Conservation (phyloP, 2,329 filamentous ascomycete genomes). For the Rhinocladiella similis region DNA sequence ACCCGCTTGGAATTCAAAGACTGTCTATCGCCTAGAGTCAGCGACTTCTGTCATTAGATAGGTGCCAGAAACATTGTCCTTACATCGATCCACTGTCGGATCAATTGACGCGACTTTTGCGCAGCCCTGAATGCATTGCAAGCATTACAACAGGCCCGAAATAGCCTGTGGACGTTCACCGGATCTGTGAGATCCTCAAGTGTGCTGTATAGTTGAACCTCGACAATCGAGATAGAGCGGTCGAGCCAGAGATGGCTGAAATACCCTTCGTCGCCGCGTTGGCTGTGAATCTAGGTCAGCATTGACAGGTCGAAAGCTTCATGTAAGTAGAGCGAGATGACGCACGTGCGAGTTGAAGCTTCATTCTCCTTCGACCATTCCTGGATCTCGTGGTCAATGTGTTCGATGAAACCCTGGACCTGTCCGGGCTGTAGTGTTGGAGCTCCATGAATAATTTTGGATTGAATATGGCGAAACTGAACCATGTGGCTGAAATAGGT, state of each 20-base stretch:
- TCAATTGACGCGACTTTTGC: not conserved
- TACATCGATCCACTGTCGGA: slow-evolving; percentile 3
- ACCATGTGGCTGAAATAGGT: not conserved
- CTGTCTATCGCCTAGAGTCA: not conserved
- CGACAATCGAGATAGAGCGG: not conserved
- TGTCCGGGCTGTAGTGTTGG: not conserved
- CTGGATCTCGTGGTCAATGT: not conserved
- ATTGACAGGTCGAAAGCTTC: not conserved
- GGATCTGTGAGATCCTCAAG: not conserved
- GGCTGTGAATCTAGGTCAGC: not conserved
- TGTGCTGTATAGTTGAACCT: not conserved
- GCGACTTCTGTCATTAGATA: too few species aligned
- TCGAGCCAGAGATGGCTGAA: not conserved
- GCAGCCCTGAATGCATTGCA: not conserved
- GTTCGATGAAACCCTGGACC: not conserved
- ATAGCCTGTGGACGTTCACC: too few species aligned
- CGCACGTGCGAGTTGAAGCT: not conserved
- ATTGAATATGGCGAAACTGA: not conserved
- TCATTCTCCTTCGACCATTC: not conserved
- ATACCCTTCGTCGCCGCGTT: not conserved
- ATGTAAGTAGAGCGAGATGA: not conserved
- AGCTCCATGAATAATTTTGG: not conserved
- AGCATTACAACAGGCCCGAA: not conserved
- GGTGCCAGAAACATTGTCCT: not conserved
- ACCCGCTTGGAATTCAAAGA: slow-evolving; percentile 1